Conservation (phyloP, 345 rosid species). For the Arabis alpina region DNA sequence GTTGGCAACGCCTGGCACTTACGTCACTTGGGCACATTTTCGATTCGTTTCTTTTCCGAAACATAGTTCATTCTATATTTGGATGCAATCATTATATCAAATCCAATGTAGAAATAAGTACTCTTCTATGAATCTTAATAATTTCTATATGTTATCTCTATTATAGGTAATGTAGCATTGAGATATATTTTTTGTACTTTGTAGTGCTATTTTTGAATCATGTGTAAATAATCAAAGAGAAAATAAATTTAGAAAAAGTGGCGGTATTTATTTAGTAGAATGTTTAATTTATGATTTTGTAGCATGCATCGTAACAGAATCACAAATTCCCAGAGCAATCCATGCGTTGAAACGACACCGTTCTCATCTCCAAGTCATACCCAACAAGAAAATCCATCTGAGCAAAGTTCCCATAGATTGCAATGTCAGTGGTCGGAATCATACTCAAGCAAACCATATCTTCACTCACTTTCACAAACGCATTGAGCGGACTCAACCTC, state of each 20-base stretch:
- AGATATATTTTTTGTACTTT: no score
- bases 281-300: background rate
- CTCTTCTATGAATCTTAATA: constrained; percentile 21
- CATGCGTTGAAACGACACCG: constrained; percentile 52
- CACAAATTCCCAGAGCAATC: constrained; percentile 47
- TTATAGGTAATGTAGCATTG: no score
- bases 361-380: constrained; percentile 46
- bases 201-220: no score
- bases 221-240: no score
- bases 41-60: no score
- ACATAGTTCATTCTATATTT: no score
- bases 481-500: constrained; percentile 38
- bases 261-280: no score
- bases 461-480: constrained; percentile 47
- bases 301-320: background rate
- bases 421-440: constrained; percentile 10
- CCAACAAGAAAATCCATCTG: constrained; percentile 61
- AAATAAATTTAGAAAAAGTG: no score
- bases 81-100: background rate
- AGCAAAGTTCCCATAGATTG: constrained; percentile 58
- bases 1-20: no score
- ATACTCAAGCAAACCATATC: constrained; percentile 51
- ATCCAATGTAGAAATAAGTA: constrained; percentile 31
- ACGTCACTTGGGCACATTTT: no score
- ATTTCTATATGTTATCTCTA: background rate